These are phyloP conservation scores for Canna indica DNA, from an alignment of 176 grass and related monocot genomes.

Conservation along the genomic window DNA sequence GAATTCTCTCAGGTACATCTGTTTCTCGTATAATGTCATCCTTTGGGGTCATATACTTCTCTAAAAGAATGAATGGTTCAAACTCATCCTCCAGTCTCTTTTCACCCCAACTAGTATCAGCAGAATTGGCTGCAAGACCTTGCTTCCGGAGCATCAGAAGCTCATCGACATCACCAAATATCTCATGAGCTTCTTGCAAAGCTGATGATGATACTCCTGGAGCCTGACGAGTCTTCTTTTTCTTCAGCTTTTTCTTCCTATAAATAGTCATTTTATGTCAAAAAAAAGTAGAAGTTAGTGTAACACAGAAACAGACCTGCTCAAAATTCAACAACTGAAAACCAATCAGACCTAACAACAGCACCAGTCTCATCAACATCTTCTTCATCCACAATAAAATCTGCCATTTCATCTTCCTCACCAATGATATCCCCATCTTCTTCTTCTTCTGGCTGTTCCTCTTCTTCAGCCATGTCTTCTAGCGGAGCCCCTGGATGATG, in stretches of 20 bases:
- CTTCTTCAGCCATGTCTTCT: constrained; percentile 66
- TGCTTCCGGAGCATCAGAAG: constrained; percentile 64
- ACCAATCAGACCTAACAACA: constrained; percentile 44
- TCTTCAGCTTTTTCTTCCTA: constrained; percentile 39
- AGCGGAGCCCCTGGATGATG: constrained; percentile 30
- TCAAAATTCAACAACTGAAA: background rate
- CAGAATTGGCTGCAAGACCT: constrained; percentile 46
- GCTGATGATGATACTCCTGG: constrained; percentile 85
- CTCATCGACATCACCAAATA: constrained; percentile 97
- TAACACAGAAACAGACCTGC: background rate
- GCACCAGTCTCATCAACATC: constrained; percentile 84
- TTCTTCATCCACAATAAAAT: constrained; percentile 94
- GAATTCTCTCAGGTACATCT: constrained; percentile 91
- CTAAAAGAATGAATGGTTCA: constrained; percentile 92
- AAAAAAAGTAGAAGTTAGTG: background rate
- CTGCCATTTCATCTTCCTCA: constrained; percentile 96
- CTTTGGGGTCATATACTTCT: constrained; percentile 96
- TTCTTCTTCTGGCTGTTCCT: constrained; percentile 62
- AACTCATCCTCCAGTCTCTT: constrained; percentile 84
- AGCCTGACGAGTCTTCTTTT: constrained; percentile 56
- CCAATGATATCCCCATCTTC: constrained; percentile 44
- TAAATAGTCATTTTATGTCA: background rate
- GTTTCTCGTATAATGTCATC: constrained; percentile 87
- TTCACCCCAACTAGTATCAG: constrained; percentile 30
- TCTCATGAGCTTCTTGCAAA: constrained; percentile 85